Evolutionary conservation across 768 basidiomycete species (phyloP).

Genomic region (Leccinum uliginosum): DNA sequence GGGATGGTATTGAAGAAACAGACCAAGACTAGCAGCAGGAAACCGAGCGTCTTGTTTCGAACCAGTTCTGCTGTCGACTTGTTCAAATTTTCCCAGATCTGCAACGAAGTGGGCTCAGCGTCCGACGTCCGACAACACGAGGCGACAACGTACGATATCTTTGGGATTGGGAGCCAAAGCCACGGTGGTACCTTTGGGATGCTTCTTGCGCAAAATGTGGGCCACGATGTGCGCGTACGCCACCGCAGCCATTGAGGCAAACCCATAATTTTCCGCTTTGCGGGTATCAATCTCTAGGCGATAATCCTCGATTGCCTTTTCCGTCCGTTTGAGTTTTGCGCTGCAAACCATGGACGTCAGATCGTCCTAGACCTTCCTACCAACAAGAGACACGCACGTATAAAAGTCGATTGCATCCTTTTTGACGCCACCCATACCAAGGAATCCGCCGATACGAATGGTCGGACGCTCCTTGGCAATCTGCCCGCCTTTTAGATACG

Average conservation of each 20-base stretch:
- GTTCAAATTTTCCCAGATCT: conserved; percentile 93
- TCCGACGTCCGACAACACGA: not conserved
- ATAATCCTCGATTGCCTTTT: conserved; percentile 68
- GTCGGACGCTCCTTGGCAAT: conserved; percentile 79
- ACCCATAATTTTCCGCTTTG: conserved; percentile 87
- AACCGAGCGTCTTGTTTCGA: conserved; percentile 71
- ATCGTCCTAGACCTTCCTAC: not conserved
- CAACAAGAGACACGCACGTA: conserved; percentile 50
- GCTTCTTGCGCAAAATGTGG: conserved; percentile 60
- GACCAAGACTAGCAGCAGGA: conserved; percentile 67
- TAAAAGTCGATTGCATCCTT: conserved; percentile 94
- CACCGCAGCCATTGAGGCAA: conserved; percentile 85
- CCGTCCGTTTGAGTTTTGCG: conserved; percentile 53
- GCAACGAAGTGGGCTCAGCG: not conserved
- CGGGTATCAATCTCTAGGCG: conserved; percentile 67
- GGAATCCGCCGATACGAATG: conserved; percentile 70
- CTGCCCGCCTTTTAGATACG: conserved; percentile 80
- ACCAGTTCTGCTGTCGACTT: conserved; percentile 61
- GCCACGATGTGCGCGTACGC: conserved; percentile 88
- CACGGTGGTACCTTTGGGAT: conserved; percentile 68
- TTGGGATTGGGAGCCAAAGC: conserved; percentile 83
- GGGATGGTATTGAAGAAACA: conserved; percentile 97
- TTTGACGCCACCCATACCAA: conserved; percentile 80
- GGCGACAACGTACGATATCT: conserved; percentile 54
- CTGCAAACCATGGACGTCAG: conserved; percentile 21